Evolutionary conservation across 75 land plant genomes (phyloP).

Genomic region (Selaginella moellendorffii): DNA sequence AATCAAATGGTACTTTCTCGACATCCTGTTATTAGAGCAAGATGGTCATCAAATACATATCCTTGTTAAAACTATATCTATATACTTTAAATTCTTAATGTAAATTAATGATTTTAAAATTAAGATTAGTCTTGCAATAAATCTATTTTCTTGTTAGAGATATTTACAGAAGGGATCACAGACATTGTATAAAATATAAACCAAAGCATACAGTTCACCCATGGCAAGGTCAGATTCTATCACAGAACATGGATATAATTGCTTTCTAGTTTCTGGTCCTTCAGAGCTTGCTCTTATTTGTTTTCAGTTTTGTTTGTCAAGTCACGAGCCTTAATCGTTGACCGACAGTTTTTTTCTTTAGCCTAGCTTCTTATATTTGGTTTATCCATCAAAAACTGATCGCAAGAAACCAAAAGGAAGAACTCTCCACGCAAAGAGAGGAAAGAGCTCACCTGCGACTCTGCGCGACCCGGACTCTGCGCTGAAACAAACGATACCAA

Average conservation of each 20-base stretch:
- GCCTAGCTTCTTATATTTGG: no score
- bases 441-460: background rate
- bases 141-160: background rate
- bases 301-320: no score
- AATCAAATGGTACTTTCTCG: no score
- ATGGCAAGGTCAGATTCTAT: background rate
- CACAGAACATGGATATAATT: background rate
- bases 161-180: background rate
- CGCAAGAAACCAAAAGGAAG: background rate
- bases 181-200: background rate
- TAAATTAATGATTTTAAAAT: background rate
- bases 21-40: background rate
- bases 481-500: background rate
- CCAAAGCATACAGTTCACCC: background rate
- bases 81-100: background rate
- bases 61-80: background rate
- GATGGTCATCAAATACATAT: background rate
- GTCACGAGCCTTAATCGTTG: no score
- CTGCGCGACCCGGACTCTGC: background rate
- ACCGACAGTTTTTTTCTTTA: no score
- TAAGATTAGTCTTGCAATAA: background rate
- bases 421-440: background rate
- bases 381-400: no score
- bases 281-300: no score
- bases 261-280: no score